phyloP scores from a whole-genome alignment of 352 stramenopile species.

The Blastocystis sp. region DNA sequence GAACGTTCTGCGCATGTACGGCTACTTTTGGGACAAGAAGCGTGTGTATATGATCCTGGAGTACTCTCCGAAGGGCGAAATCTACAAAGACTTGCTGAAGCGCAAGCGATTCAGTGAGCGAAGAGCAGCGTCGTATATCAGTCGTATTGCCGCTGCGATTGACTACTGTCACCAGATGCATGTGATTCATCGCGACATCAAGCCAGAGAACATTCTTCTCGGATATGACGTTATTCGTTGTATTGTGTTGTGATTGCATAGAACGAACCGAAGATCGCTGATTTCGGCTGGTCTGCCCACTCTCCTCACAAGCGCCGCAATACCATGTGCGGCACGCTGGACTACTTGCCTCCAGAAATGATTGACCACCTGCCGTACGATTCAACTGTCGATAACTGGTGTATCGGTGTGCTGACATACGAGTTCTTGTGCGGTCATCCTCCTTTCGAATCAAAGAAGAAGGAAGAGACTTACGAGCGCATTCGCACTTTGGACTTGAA shows the following conservation, averaged over 20 bases:
- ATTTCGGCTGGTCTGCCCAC: conserved; percentile 99
- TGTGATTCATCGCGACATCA: conserved; percentile 99
- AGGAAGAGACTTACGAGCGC: conserved; percentile 93
- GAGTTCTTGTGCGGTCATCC: conserved; percentile 95
- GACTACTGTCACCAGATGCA: conserved; percentile 98
- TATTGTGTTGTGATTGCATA: neutral
- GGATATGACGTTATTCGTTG: conserved; percentile 81
- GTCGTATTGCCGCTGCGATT: conserved; percentile 90
- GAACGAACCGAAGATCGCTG: conserved; percentile 97
- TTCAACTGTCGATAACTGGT: conserved; percentile 97
- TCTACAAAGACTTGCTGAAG: conserved; percentile 96
- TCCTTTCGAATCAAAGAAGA: conserved; percentile 95
- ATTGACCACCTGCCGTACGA: conserved; percentile 96
- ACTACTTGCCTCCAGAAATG: conserved; percentile 99
- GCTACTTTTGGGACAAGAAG: conserved; percentile 97
- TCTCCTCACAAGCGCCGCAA: conserved; percentile 91
- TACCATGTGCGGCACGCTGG: conserved; percentile 97
- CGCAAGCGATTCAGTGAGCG: conserved; percentile 89
- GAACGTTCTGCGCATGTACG: conserved; percentile 95
- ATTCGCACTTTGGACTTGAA: conserved; percentile 93
- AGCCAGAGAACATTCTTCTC: conserved; percentile 97
- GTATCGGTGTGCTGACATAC: conserved; percentile 95
- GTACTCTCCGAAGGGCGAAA: conserved; percentile 93
- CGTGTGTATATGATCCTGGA: conserved; percentile 99
- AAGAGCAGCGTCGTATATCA: conserved; percentile 90